Base-by-base conservation (phyloP, 2,329 filamentous ascomycete genomes). In the Proliferodiscus dingleyae region DNA sequence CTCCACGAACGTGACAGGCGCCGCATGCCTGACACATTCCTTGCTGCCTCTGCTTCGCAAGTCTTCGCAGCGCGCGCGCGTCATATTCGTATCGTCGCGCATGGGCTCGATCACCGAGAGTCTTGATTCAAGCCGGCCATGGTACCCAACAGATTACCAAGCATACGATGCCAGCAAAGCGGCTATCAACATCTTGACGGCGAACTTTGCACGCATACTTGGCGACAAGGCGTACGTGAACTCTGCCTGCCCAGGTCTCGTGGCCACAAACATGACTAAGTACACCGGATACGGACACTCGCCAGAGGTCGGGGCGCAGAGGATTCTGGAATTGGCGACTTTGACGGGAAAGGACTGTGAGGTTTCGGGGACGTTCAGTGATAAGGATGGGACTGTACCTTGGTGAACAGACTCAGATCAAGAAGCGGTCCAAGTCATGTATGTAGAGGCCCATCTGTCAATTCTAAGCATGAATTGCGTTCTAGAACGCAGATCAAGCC, bases 21-120 rank as follows among this genome's bases (percentile, higher is more conserved):
- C 58, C 1, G 57, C 55, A 6, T 46, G 36, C 18, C 46, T 66
- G 29, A 67, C 64, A 2, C 60, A 66, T 21, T 50, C 56, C 5
- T 57, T 61, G 15, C 24, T 66, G 15, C 60, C 62, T n/a, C 56
- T 68, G 22, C 57, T 67, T 22, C 54, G 58, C 26, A 59, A 59
- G 41, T 62, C 65, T 3, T 37, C 34, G 15, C 24, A 47, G 21
- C 37, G 30, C 3, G 54, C 57, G 16, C 53, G 57, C 7, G 45
- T 64, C 18, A 45, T 64, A 15, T 61, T 61, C 36, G 46, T 64
- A 21, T 52, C 53, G 13, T 57, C 55, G 2, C 10, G 18, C 2
- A 37, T 63, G 10, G 56, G 54, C 1, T 57, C 56, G 2, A 21
- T 59, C 7, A 24, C 37, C 2, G 11, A 22, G 8, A 50, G 49